Conservation (phyloP, 768 basidiomycete species). For the Sutorius australiensis region DNA sequence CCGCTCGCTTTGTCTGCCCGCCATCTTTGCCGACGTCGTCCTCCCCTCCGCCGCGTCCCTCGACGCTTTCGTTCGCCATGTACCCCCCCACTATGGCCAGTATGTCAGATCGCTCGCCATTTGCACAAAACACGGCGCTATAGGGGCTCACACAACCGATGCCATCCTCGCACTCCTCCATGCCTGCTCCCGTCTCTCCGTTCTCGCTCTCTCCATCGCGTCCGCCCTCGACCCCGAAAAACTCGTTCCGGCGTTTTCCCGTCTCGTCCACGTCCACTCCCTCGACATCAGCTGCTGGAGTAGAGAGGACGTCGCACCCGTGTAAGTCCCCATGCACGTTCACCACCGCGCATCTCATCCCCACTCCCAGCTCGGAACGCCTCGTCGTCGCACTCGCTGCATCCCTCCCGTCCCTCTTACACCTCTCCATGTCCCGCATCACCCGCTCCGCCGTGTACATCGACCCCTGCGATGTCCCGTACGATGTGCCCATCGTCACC, state of each 20-base stretch:
- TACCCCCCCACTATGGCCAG: constrained; percentile 53
- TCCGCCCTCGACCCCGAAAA: constrained; percentile 17
- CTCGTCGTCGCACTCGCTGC: constrained; percentile 67
- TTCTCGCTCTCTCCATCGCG: constrained; percentile 28
- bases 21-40: constrained; percentile 55
- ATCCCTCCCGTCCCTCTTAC: constrained; percentile 49
- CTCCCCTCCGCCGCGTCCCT: constrained; percentile 47
- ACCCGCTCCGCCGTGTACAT: constrained; percentile 66
- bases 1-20: constrained; percentile 54
- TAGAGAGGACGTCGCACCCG: constrained; percentile 32
- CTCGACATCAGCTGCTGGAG: constrained; percentile 25
- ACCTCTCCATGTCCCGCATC: constrained; percentile 59
- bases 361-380: constrained; percentile 42
- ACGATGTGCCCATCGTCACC: constrained; percentile 53
- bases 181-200: constrained; percentile 42
- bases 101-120: constrained; percentile 50
- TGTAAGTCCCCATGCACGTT: constrained; percentile 28
- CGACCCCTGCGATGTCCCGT: constrained; percentile 39
- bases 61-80: constrained; percentile 48
- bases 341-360: background rate
- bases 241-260: constrained; percentile 22
- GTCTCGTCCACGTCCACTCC: constrained; percentile 13
- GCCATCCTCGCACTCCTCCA: constrained; percentile 48
- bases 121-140: constrained; percentile 35
- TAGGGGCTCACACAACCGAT: constrained; percentile 39